Evolutionary conservation across 2,329 filamentous ascomycete species (phyloP), one percentile per base, ranked within the genome.

Genomic region (Penicillium aurantiogriseum): DNA sequence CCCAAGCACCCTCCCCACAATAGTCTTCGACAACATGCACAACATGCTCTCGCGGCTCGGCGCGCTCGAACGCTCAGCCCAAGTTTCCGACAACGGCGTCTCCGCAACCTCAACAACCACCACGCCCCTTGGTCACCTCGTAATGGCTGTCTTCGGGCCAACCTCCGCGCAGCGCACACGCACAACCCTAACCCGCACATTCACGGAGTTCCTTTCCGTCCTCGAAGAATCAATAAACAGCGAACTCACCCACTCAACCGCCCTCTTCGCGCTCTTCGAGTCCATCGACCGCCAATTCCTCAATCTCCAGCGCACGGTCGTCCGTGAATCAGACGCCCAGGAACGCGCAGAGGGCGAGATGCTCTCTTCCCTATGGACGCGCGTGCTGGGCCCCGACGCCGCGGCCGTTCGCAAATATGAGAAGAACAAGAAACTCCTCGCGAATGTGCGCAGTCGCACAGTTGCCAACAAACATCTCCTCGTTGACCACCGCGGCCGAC

Each of bases 211-310:
- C 68, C 83, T 97, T 39, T 83, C 85, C 36, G 90, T 94, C 0
- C 85, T 97, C 23, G 93, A 97, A 77, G 91, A 96, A 62, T 89
- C 90, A 58, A 95, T 97, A 72, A 86, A 88, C 67, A 88, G 85
- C 63, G 92, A 97, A 75, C 81, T 97, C 21, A 87, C 87, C 53
- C 88, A 93, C 75, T 89, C 88, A 40, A 84, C 92, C 2, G 84
- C 86, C 1, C 85, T 97, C 15, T 96, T 96, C 73, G 85, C 85
- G 4, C 86, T 96, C n/a, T 97, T 97, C 74, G 92, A 96, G 72
- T 85, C 87, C 58, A 92, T 97, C 65, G 93, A 97, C 76, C 85
- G 87, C 52, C 91, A 96, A 72, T 96, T 97, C 75, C 83, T 92
- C 60, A 95, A 94, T 72, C 83, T 97, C 0, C 91, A 91, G 62